Conservation (phyloP, 139 green algal species). For the Raphidocelis subcapitata region DNA sequence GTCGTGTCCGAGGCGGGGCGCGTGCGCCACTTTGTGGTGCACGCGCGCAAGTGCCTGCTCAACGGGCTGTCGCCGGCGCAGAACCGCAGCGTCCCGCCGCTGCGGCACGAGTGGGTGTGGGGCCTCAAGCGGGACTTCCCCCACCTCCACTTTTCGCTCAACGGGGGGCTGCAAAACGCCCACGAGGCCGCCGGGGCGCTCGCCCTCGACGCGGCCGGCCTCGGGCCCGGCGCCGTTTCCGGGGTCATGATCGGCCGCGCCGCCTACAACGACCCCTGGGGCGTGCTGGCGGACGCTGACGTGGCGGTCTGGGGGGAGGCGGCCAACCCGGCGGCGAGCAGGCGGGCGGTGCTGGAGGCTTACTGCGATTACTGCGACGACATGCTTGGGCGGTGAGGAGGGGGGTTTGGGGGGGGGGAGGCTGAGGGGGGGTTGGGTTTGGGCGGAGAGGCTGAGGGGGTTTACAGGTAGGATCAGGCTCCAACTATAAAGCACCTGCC, state of each 20-base stretch:
- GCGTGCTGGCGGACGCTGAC: slow-evolving; percentile 78
- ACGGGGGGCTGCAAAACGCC: slow-evolving; percentile 42
- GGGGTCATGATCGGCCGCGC: slow-evolving; percentile 90
- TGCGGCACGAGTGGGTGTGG: slow-evolving; percentile 85
- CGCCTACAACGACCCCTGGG: slow-evolving; percentile 87
- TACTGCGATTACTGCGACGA: slow-evolving; percentile 79
- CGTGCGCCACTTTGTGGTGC: slow-evolving; percentile 89
- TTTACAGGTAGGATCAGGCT: too few relatives aligned
- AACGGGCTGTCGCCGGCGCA: slow-evolving; percentile 85
- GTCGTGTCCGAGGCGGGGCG: slow-evolving; percentile 60
- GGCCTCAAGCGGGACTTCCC: slow-evolving; percentile 91
- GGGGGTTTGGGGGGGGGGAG: too few relatives aligned
- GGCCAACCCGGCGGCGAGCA: slow-evolving; percentile 53
- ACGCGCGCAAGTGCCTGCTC: slow-evolving; percentile 93
- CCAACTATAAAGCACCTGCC: too few relatives aligned
- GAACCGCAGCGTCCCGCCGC: slow-evolving; percentile 89
- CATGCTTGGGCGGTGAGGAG: slow-evolving; percentile 49
- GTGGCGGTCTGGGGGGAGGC: slow-evolving; percentile 62
- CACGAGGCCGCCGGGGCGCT: slow-evolving; percentile 36
- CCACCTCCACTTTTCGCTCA: slow-evolving; percentile 76
- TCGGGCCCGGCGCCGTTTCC: slow-evolving; percentile 39
- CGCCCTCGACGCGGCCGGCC: not conserved
- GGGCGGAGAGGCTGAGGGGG: too few relatives aligned
- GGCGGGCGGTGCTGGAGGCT: slow-evolving; percentile 67
- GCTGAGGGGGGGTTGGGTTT: too few relatives aligned